Evolutionary conservation across 148 eudicot species (phyloP), one percentile per base, ranked within the genome.

Genomic region (Chenopodium album): DNA sequence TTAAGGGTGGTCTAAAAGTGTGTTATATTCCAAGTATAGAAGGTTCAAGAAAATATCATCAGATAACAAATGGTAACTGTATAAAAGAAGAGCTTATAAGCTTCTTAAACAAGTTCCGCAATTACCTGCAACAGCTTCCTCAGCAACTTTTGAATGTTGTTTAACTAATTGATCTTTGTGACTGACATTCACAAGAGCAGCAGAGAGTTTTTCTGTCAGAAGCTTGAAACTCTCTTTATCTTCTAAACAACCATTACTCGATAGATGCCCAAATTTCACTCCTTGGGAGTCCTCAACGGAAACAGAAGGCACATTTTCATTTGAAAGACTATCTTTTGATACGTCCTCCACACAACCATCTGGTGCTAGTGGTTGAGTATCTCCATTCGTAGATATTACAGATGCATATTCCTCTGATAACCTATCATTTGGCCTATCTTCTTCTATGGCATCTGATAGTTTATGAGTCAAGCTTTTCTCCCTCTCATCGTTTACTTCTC

Each of bases 51-150:
- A 3, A 34, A 34, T 46, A 23, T n/a, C 31, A 65, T 63, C 11
- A 64, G n/a, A 60, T 20, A 29, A 44, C n/a, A 19, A 16, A 37
- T 32, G 65, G 23, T 16, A 20, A 22, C 4, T 41, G 17, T 22
- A 46, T 9, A 28, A 59, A 10, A 68, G 54, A 69, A 63, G 50
- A 65, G 26, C 59, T 6, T 16, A 17, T 23, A 12, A 29, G 32
- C 60, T 28, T 59, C 4, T 44, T 73, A 73, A 22, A 67, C 13
- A 62, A 9, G 11, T 20, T 22, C 0, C 7, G 10, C 31, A 64
- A 28, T 50, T 86, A 94, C 98, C 98, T 90, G 92, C 94, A 62
- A 94, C 94, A 65, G 98, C 98, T 90, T 94, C 97, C 90, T 94
- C 98, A 4, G 98, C 98, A 75, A 94, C 97, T 88, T 88, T 92